Evolutionary conservation across 2,329 filamentous ascomycete genomes (phyloP).

Genomic region (Apiospora kogelbergensis): DNA sequence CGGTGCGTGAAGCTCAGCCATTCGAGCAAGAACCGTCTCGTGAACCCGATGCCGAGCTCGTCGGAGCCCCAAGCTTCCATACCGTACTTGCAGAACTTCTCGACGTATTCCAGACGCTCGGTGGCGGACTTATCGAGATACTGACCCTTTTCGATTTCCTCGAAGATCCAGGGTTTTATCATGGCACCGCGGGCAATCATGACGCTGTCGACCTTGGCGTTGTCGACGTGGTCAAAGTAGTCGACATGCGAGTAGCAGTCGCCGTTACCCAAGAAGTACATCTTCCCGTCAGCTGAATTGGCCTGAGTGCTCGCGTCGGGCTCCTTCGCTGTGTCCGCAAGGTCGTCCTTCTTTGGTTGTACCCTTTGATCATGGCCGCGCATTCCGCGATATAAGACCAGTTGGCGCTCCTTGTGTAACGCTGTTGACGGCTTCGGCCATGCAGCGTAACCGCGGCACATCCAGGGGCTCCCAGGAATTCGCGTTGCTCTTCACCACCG

Average conservation of each 20-base stretch:
- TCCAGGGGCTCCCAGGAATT: slow-evolving; percentile 72
- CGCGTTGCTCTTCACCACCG: slow-evolving; percentile 70
- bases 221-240: slow-evolving; percentile 75
- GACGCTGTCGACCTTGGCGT: slow-evolving; percentile 83
- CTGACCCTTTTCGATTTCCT: slow-evolving; percentile 88
- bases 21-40: slow-evolving; percentile 88
- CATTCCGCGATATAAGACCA: slow-evolving; percentile 95
- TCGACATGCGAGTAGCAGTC: slow-evolving; percentile 93
- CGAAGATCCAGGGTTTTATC: slow-evolving; percentile 98
- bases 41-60: slow-evolving; percentile 88
- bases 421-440: slow-evolving; percentile 88
- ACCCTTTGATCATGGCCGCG: slow-evolving; percentile 76
- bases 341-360: slow-evolving; percentile 68
- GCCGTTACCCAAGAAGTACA: slow-evolving; percentile 95
- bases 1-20: slow-evolving; percentile 93
- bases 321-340: slow-evolving; percentile 76
- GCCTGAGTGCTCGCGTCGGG: slow-evolving; percentile 73
- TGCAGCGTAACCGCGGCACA: slow-evolving; percentile 96
- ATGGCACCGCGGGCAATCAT: slow-evolving; percentile 97
- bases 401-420: slow-evolving; percentile 89
- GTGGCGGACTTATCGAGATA: slow-evolving; percentile 93
- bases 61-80: slow-evolving; percentile 95
- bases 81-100: slow-evolving; percentile 87
- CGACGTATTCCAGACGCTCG: slow-evolving; percentile 81
- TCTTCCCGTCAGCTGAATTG: slow-evolving; percentile 62